Evolutionary conservation across 768 basidiomycete genomes (phyloP).

Genomic region (Auricularia sp.): DNA sequence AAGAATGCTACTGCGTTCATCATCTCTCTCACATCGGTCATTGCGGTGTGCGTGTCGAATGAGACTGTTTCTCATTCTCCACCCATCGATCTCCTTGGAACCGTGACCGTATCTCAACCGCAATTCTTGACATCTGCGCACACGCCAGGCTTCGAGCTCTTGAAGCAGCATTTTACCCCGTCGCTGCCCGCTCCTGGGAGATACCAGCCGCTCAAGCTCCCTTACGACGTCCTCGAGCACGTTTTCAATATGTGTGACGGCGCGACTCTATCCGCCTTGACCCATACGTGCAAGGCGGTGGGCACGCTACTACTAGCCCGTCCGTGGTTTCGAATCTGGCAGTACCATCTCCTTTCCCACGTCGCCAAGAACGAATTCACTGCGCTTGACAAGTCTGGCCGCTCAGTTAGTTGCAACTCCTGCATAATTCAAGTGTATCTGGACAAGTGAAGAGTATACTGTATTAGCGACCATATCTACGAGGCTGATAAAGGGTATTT

Average conservation of each 20-base stretch:
- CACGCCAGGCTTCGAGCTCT: neutral
- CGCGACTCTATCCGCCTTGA: neutral
- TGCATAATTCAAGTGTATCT: no score
- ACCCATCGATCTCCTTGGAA: neutral
- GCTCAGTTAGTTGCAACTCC: no score
- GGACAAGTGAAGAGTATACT: no score
- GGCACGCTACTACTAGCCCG: neutral
- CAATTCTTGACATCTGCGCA: neutral
- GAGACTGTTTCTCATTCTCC: neutral
- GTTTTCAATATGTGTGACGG: neutral
- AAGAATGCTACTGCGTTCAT: neutral
- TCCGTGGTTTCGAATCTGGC: no score
- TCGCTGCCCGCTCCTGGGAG: neutral
- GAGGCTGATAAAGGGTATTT: neutral
- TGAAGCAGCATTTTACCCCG: neutral
- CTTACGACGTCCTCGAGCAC: neutral
- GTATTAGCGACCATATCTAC: neutral
- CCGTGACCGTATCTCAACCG: neutral
- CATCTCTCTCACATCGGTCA: neutral
- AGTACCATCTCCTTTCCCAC: no score
- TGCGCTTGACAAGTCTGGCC: no score
- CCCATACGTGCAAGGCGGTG: neutral
- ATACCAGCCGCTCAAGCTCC: neutral
- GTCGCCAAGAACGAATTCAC: no score
- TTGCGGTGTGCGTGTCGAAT: neutral